phyloP scores from a whole-genome alignment of 108 stramenopile species.

The Fistulifera pelliculosa region DNA sequence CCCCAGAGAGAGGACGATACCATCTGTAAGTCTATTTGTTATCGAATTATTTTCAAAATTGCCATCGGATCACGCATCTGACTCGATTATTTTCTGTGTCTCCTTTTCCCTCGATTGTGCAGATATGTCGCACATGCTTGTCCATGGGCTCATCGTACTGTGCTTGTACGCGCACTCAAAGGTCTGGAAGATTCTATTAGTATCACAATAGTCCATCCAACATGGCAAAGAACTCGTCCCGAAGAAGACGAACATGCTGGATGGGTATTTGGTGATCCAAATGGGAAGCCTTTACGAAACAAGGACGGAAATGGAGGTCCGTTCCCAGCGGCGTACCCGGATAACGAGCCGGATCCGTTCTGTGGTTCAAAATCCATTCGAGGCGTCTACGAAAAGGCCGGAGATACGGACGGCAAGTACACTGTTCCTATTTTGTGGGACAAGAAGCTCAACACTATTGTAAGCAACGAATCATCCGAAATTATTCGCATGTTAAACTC shows the following conservation, averaged over 20 bases:
- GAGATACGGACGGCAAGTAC: conserved; percentile 69
- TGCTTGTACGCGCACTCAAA: conserved; percentile 60
- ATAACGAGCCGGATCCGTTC: conserved; percentile 40
- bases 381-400: conserved; percentile 75
- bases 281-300: conserved; percentile 24
- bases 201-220: conserved; percentile 60
- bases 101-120: not conserved
- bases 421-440: conserved; percentile 89
- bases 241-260: conserved; percentile 68
- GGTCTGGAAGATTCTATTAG: conserved; percentile 83
- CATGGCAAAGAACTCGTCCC: conserved; percentile 65
- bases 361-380: conserved; percentile 53
- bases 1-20: conserved; percentile 42
- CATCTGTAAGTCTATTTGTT: conserved; percentile 11
- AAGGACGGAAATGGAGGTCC: conserved; percentile 46
- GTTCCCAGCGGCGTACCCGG: conserved; percentile 39
- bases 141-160: conserved; percentile 68
- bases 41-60: not conserved
- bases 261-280: conserved; percentile 71
- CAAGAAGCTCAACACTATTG: conserved; percentile 84
- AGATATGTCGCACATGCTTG: conserved; percentile 42
- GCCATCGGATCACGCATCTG: not conserved
- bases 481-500: conserved; percentile 90
- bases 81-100: not conserved
- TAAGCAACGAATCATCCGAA: conserved; percentile 89